Conservation (phyloP, 768 basidiomycete genomes). For the Mycena vulgaris region DNA sequence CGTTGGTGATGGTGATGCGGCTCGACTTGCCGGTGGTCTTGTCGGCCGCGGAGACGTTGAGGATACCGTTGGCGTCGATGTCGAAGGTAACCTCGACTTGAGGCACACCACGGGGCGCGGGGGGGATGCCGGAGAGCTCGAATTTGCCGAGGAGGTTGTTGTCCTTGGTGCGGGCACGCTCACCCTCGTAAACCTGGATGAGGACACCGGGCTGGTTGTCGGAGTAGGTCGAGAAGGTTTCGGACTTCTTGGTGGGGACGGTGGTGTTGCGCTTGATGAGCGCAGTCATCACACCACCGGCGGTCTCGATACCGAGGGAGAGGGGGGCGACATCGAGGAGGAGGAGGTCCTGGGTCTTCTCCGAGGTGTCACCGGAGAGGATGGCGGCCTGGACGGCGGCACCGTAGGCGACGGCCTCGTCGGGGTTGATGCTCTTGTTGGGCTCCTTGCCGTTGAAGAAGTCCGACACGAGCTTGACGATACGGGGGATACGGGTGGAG, state of each 20-base stretch:
- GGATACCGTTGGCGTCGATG: slow-evolving; percentile 96
- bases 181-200: slow-evolving; percentile 98
- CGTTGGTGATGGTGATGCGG: slow-evolving; percentile 95
- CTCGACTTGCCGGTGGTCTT: slow-evolving; percentile 98
- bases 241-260: slow-evolving; percentile 98
- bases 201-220: slow-evolving; percentile 99
- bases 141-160: slow-evolving; percentile 99
- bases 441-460: slow-evolving; percentile 99
- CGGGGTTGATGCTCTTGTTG: slow-evolving; percentile 99
- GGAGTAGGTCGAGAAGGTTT: slow-evolving; percentile 98
- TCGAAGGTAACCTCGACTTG: slow-evolving; percentile 99
- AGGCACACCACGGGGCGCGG: slow-evolving; percentile 97
- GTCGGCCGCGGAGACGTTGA: slow-evolving; percentile 96
- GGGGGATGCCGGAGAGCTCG: slow-evolving; percentile 96
- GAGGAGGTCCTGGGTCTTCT: slow-evolving; percentile 96
- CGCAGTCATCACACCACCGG: slow-evolving; percentile 98
- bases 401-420: slow-evolving; percentile 98
- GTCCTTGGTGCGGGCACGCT: slow-evolving; percentile 98
- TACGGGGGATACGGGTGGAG: slow-evolving; percentile 98
- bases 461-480: slow-evolving; percentile 97
- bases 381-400: slow-evolving; percentile 99
- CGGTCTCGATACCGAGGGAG: slow-evolving; percentile 97
- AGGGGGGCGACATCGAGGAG: slow-evolving; percentile 95
- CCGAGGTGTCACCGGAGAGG: slow-evolving; percentile 97
- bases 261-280: slow-evolving; percentile 99